Percentiles rank a stretch among this genome's conserved stretches.
Evolutionary conservation across 768 basidiomycete species (phyloP).

Genomic region (Tylopilus plumbeoviolaceoides): DNA sequence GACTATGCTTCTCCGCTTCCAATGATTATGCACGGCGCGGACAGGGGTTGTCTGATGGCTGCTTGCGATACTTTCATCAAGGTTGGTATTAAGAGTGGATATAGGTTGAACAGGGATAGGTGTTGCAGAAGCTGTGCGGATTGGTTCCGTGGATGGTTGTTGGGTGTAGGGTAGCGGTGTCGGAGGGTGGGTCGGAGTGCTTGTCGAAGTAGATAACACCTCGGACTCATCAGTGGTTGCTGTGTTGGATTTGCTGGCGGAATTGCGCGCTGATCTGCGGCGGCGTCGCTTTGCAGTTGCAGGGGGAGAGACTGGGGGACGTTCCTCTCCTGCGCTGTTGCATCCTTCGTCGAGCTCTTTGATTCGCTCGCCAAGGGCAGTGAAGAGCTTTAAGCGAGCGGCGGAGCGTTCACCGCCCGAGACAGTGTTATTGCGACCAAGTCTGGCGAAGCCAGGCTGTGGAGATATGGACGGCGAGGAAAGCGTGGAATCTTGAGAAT

Average conservation of each 20-base stretch:
- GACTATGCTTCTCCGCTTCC: conserved; percentile 58
- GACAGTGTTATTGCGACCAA: conserved; percentile 75
- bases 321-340: conserved; percentile 58
- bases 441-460: conserved; percentile 44
- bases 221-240: conserved; percentile 47
- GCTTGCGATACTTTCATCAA: conserved; percentile 27
- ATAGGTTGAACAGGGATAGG: conserved; percentile 29
- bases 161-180: conserved; percentile 45
- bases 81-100: conserved; percentile 24
- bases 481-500: conserved; percentile 52
- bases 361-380: conserved; percentile 52
- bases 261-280: conserved; percentile 47
- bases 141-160: conserved; percentile 26
- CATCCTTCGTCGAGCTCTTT: conserved; percentile 63
- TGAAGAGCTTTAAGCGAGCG: conserved; percentile 65
- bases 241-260: conserved; percentile 35
- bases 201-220: conserved; percentile 41
- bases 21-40: conserved; percentile 35
- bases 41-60: conserved; percentile 34
- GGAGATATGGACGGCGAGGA: conserved; percentile 48
- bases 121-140: conserved; percentile 26
- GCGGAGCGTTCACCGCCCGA: conserved; percentile 76
- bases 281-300: conserved; percentile 54
- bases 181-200: conserved; percentile 55
- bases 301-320: conserved; percentile 37